Base-by-base conservation (phyloP, 1,284 basidiomycete genomes). In the Pseudozyma sp. region DNA sequence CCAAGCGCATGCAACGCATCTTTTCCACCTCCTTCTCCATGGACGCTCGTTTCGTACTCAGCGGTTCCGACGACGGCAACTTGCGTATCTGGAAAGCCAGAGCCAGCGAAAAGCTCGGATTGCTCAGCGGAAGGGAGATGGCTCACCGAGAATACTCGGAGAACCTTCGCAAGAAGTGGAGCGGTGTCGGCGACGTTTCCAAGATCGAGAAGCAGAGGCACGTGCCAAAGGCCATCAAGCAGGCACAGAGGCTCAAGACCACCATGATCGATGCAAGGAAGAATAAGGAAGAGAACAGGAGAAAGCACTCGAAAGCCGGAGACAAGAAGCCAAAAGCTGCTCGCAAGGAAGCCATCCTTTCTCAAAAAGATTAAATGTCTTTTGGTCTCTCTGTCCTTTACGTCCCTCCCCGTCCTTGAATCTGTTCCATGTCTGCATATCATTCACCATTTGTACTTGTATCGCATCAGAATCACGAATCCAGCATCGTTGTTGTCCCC, bases 1-100 rank as follows among this genome's bases (percentile, higher is more conserved):
- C 94, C 25, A 98, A 98, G 87, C 92, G 97, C 45, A 99, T 99
- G 97, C 96, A 99, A 86, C 90, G 95, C 92, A 93, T 81, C 72
- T 83, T 81, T 52, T 59, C 70, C 36, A 62, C 73, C 11, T 36
- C 86, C 4, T 98, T 92, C 87, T 94, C 94, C 0, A 90, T 91
- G 19, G 97, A 99, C 72, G 91, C 95, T 18, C 91, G 95, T 42
- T 99, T 95, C 87, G 91, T 99, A 34, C 86, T 99, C 8, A 91
- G 92, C 3, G 97, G 95, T 8, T 97, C 94, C 0, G 97, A 99
- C 85, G 97, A 99, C 82, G 96, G 96, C 35, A 98, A 98, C 81
- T 90, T 98, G 59, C 90, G 96, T 45, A 89, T 99, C 79, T 99
- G 97, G 97, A 99, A 99, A 86, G 90, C 93, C 13, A 91, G 92